Conservation (phyloP, 495 filamentous ascomycete genomes). For the Penicillium robsamsonii region DNA sequence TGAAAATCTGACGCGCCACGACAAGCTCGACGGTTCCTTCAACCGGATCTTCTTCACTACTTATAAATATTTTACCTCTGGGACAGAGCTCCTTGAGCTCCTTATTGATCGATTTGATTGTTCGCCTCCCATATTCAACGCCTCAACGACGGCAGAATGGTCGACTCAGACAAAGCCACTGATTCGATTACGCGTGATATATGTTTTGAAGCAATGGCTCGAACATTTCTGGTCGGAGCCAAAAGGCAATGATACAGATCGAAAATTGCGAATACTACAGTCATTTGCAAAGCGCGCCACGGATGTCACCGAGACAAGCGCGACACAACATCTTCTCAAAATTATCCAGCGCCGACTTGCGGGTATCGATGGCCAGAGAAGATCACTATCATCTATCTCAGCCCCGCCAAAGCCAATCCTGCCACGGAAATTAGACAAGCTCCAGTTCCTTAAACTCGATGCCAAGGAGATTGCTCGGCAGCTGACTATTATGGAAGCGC, state of each 20-base stretch:
- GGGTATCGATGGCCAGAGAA: constrained; percentile 60
- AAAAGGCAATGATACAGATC: constrained; percentile 64
- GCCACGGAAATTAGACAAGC: constrained; percentile 93
- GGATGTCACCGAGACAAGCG: constrained; percentile 69
- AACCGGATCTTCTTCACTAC: constrained; percentile 92
- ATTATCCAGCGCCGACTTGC: constrained; percentile 74
- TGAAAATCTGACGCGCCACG: constrained; percentile 86
- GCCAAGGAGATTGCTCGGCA: constrained; percentile 87
- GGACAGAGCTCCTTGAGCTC: constrained; percentile 77
- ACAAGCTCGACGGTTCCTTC: constrained; percentile 81
- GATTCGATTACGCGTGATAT: constrained; percentile 83
- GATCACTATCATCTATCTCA: constrained; percentile 55
- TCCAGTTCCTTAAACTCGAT: constrained; percentile 93
- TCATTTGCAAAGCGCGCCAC: constrained; percentile 75
- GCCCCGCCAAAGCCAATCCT: constrained; percentile 78
- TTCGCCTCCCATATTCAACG: constrained; percentile 65
- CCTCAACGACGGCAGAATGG: constrained; percentile 69
- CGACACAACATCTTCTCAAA: constrained; percentile 68
- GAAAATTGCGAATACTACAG: constrained; percentile 72
- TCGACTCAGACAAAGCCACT: constrained; percentile 78
- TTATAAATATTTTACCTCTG: constrained; percentile 83
- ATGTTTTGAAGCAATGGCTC: constrained; percentile 91
- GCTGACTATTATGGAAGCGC: constrained; percentile 87
- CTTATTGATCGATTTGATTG: constrained; percentile 78
- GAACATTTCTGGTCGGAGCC: constrained; percentile 93